These are phyloP conservation scores for Colletotrichum sp. DNA, from an alignment of 2,329 filamentous ascomycete species.

Conservation along the genomic window DNA sequence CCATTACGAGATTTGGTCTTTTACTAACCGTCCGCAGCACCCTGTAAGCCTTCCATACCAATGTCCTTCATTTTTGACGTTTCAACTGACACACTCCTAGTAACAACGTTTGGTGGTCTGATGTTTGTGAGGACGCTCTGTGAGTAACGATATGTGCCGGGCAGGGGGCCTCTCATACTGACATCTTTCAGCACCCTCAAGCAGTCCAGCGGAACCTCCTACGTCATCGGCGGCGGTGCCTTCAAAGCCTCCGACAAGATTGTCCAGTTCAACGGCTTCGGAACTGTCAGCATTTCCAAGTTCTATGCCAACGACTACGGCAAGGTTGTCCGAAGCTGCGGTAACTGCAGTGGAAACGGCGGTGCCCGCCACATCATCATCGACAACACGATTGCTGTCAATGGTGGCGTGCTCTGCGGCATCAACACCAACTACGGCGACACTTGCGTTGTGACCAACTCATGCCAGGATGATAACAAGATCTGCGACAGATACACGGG, in stretches of 20 bases:
- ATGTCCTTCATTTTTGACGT: accelerated
- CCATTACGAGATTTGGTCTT: not conserved
- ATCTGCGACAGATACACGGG: slow-evolving; percentile 40
- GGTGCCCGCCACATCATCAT: slow-evolving; percentile 48
- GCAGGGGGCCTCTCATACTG: not conserved
- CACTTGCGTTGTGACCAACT: slow-evolving; percentile 46
- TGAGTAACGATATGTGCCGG: not conserved
- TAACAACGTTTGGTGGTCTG: slow-evolving; percentile 34
- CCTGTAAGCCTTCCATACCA: slow-evolving; percentile 4
- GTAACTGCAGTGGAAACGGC: slow-evolving; percentile 49
- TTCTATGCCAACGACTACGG: slow-evolving; percentile 53
- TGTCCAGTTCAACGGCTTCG: slow-evolving; percentile 46
- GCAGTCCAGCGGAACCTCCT: slow-evolving; percentile 42
- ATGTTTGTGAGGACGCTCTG: slow-evolving; percentile 39
- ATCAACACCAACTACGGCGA: slow-evolving; percentile 59
- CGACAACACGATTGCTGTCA: slow-evolving; percentile 43
- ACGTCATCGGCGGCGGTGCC: slow-evolving; percentile 47
- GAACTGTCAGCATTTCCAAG: slow-evolving; percentile 41
- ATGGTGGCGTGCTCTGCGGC: slow-evolving; percentile 47
- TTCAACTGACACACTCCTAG: not conserved
- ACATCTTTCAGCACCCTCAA: slow-evolving; percentile 32
- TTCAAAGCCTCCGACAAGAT: slow-evolving; percentile 45
- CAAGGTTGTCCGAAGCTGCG: slow-evolving; percentile 55
- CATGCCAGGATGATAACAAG: slow-evolving; percentile 34
- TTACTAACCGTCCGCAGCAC: slow-evolving; percentile 16